Evolutionary conservation across 2,329 filamentous ascomycete genomes (phyloP).

Genomic region (Septoria linicola): DNA sequence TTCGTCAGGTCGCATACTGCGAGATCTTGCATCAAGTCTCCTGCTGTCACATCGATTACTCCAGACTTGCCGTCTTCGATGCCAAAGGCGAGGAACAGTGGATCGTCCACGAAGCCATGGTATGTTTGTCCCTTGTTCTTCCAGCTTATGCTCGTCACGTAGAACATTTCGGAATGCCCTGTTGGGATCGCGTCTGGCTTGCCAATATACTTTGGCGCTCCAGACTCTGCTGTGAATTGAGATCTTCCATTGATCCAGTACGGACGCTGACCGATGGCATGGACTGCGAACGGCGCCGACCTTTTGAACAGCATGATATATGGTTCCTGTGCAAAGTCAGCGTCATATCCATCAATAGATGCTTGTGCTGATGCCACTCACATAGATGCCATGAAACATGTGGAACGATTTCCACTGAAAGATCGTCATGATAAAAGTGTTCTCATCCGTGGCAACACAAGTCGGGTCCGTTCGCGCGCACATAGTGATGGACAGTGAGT

Average conservation of each 20-base stretch:
- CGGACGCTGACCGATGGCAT: conserved; percentile 52
- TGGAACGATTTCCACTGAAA: conserved; percentile 57
- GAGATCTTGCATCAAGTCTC: conserved; percentile 50
- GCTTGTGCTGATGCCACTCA: no score
- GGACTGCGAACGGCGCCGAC: conserved; percentile 50
- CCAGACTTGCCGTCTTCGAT: conserved; percentile 54
- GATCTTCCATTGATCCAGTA: conserved; percentile 57
- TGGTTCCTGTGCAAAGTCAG: conserved; percentile 42
- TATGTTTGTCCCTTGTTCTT: conserved; percentile 50
- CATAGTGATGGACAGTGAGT: conserved; percentile 57
- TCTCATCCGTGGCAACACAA: conserved; percentile 49
- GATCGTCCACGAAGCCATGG: conserved; percentile 58
- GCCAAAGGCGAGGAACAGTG: conserved; percentile 56
- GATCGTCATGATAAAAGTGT: conserved; percentile 55
- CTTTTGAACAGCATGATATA: conserved; percentile 55
- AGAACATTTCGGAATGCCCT: conserved; percentile 55
- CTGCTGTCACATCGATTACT: conserved; percentile 54
- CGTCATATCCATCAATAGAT: no score
- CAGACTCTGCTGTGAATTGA: conserved; percentile 31
- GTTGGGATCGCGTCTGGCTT: conserved; percentile 27
- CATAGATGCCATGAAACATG: conserved; percentile 51
- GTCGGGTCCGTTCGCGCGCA: conserved; percentile 50
- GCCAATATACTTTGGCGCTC: conserved; percentile 12
- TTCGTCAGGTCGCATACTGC: conserved; percentile 22
- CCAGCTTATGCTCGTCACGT: conserved; percentile 59